Base-by-base conservation (phyloP, 352 stramenopile genomes). In the Thalassiosira ordinaria region DNA sequence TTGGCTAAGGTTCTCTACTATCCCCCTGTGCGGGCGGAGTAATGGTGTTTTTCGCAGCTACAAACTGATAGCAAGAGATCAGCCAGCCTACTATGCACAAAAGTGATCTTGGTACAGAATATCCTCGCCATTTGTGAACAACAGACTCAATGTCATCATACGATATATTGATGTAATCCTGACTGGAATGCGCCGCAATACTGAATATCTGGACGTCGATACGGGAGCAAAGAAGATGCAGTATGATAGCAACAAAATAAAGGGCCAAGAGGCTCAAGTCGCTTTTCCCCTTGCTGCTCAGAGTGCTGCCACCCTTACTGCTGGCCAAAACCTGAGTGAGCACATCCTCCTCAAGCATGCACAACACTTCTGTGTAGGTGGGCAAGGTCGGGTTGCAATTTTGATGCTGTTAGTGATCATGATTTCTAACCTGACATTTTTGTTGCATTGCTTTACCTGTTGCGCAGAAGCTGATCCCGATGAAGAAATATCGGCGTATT, bases 61-160 rank as follows among this genome's bases (percentile, higher is more conserved):
- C 56, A 35, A 77, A 77, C 3, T 41, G 68, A 44, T 77, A 77
- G 14, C 68, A 69, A 9, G 37, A 77, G n/a, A 77, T 41, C 44
- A 77, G 27, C 68, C 68, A 77, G 2, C 55, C 68, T 27, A 67
- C 2, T 7, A 77, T 62, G 56, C 56, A 77, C 2, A 77, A 14
- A 31, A 69, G 9, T 26, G 68, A 77, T 29, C 68, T 26, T 35
- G 68, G 2, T 14, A 69, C 68, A 47, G 18, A 44, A 18, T 69
- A 77, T 26, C 68, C 55, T 69, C 56, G 56, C 68, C 68, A 77
- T 62, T 59, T 55, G 7, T 76, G 27, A 55, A 76, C 35, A 9
- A 76, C 31, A 14, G 56, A 77, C 41, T 52, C 39, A 11, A 77
- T 20, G 27, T 67, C 27, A 5, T 69, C 41, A 47, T 57, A n/a